Conservation (phyloP, 306 rosid genomes). For the Alnus glutinosa region DNA sequence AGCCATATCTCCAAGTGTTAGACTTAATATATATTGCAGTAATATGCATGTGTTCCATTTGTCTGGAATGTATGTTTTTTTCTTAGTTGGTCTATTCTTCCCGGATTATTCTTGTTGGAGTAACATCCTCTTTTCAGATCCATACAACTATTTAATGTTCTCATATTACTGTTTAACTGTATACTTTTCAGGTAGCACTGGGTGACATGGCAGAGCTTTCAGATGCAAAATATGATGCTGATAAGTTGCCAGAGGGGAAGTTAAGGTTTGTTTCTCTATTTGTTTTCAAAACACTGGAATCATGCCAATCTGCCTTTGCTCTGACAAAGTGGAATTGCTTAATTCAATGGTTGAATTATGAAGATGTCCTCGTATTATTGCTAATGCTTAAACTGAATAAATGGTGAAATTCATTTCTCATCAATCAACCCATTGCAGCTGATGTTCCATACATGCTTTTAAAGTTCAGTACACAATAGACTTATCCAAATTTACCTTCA, state of each 20-base stretch:
- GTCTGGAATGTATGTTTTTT: not conserved
- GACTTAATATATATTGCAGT: not conserved
- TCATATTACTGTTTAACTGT: not conserved
- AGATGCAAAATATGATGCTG: conserved; percentile 68
- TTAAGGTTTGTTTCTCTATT: conserved; percentile 58
- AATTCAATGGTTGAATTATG: conserved; percentile 15
- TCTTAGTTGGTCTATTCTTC: not conserved
- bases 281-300: not conserved
- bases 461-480: not conserved
- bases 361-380: not conserved
- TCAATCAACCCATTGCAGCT: not conserved
- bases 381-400: not conserved
- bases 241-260: conserved; percentile 77
- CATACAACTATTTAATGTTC: not conserved
- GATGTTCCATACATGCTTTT: not conserved
- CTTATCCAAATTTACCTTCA: not conserved
- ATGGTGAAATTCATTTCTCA: not conserved
- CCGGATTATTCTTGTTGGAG: not conserved
- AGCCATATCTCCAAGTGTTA: conserved; percentile 19
- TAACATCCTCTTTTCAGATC: not conserved
- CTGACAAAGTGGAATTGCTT: not conserved
- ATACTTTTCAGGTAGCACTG: conserved; percentile 67
- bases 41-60: not conserved
- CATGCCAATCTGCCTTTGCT: not conserved
- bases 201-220: conserved; percentile 91